Base-by-base conservation (phyloP, 768 basidiomycete species). In the Lepiota venenata region DNA sequence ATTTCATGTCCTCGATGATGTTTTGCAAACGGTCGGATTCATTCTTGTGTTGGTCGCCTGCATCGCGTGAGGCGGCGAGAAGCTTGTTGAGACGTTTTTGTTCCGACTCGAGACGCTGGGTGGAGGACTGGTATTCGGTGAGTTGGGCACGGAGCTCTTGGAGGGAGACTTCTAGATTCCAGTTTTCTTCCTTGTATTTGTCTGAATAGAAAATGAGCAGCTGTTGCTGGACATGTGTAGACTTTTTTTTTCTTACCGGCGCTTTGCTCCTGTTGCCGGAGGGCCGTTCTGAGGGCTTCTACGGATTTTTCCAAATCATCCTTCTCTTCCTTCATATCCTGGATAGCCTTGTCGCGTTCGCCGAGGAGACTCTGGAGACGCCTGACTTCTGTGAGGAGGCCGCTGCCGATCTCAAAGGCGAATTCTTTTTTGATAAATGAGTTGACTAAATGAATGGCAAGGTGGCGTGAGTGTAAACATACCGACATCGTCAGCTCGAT, bases 131-230 rank as follows among this genome's bases (percentile, higher is more conserved):
- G 1, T 83, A 78, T 46, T 89, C 85, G 27, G 78, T 65, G 43
- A 88, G 75, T 59, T 90, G 84, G 1, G 81, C 72, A 37, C 87
- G 86, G 20, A 94, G 78, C 56, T 97, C 94, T 67, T 98, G 96
- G 25, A 93, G 74, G 14, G 82, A 81, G 46, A 98, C 93, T 74
- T 98, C 96, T 54, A 98, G 84, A 65, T 98, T 96, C 97, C 97
- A 98, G 68, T 97, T 98, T 71, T 95, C 93, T 72, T 98, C 96
- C 72, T 93, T 93, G 83, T 85, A 96, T 59, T 93, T 93, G 68
- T 98, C 96, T 88, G 63, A 25, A 46, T 52, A 50, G n/a, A n/a
- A n/a, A n/a, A n/a, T n/a, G n/a, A n/a, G n/a, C n/a, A n/a, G n/a
- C n/a, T n/a, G n/a, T n/a, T n/a, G n/a, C n/a, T n/a, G n/a, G n/a